Base-by-base conservation (phyloP, 2,329 filamentous ascomycete genomes). In the Apiospora hydei region DNA sequence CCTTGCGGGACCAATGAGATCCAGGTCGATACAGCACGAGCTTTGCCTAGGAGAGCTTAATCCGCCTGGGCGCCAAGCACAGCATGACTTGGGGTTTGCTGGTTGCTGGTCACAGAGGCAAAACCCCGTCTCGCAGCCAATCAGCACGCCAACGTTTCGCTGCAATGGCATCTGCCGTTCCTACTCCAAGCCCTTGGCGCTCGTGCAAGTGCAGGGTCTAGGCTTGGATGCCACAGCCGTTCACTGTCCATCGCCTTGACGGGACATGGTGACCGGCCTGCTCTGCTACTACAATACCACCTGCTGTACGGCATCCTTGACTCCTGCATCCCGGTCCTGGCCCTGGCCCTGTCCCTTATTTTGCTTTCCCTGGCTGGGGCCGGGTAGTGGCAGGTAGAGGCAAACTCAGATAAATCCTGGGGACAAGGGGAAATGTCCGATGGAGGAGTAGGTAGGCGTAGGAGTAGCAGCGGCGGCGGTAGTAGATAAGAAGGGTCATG, bases 11-110 rank as follows among this genome's bases (percentile, higher is more conserved):
- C 67, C 67, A 57, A 69, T 69, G 21, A 51, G 34, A 24, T 26
- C 16, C 68, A 26, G 47, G 47, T 11, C 68, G 30, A 16, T 16
- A 16, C 30, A 53, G 21, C 68, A 21, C 46, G 66, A 68, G 66
- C 66, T 53, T 69, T 69, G 47, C 47, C 68, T 69, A 69, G 43
- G 47, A 26, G n/a, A 51, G 68, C 49, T 57, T 69, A 69, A 69
- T 43, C 46, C 10, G 68, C 24, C 68, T 69, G 34, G 68, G 68
- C 68, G 38, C 49, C 57, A 64, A 64, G 57, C 21, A n/a, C 34
- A 64, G 18, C 57, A 64, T 64, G 57, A 64, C 57, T 64, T 64
- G 57, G 57, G 57, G 16, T 13, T 41, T 21, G 30, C 30, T 18
- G 34, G 53, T 61, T 64, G 57, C 57, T 41, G 57, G 57, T 41